Percentiles rank a stretch among this genome's conserved stretches.
Conservation (phyloP, 2,329 filamentous ascomycete genomes). For the Colletotrichum coccodes region DNA sequence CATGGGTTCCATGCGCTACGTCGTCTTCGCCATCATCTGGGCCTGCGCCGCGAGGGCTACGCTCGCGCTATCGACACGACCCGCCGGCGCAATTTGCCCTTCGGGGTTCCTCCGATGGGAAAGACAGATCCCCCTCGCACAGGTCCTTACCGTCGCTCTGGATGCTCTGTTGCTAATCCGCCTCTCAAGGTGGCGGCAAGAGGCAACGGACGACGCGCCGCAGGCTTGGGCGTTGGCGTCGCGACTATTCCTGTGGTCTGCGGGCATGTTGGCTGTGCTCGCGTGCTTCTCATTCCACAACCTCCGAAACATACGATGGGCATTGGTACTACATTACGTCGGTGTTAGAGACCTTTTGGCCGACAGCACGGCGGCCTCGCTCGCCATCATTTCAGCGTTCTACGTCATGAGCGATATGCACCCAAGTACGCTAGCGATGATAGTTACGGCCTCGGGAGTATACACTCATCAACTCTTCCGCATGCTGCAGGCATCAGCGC, state of each 20-base stretch:
- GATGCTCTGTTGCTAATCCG: conserved; percentile 44
- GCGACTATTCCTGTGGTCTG: conserved; percentile 37
- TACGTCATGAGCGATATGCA: conserved; percentile 41
- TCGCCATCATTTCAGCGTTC: conserved; percentile 39
- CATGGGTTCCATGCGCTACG: conserved; percentile 33
- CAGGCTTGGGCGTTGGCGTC: conserved; percentile 37
- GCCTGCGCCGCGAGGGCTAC: conserved; percentile 42
- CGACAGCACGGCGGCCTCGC: conserved; percentile 40
- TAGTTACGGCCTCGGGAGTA: conserved; percentile 37
- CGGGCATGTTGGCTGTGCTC: conserved; percentile 37
- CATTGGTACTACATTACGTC: conserved; percentile 41
- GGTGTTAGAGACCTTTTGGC: conserved; percentile 41
- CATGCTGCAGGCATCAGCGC: conserved; percentile 6
- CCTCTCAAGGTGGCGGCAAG: conserved; percentile 39
- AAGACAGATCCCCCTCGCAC: conserved; percentile 42
- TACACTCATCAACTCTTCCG: conserved; percentile 36
- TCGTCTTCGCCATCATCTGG: conserved; percentile 42
- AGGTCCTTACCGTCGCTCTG: conserved; percentile 39
- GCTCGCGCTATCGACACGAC: conserved; percentile 38
- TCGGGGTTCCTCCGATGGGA: conserved; percentile 36
- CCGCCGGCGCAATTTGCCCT: conserved; percentile 44
- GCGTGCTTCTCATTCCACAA: conserved; percentile 42
- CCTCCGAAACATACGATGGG: conserved; percentile 40
- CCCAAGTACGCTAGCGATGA: conserved; percentile 40
- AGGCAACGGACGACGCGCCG: conserved; percentile 35